Conservation (phyloP, 129 eudicot genomes). For the Kitagawia praeruptora region DNA sequence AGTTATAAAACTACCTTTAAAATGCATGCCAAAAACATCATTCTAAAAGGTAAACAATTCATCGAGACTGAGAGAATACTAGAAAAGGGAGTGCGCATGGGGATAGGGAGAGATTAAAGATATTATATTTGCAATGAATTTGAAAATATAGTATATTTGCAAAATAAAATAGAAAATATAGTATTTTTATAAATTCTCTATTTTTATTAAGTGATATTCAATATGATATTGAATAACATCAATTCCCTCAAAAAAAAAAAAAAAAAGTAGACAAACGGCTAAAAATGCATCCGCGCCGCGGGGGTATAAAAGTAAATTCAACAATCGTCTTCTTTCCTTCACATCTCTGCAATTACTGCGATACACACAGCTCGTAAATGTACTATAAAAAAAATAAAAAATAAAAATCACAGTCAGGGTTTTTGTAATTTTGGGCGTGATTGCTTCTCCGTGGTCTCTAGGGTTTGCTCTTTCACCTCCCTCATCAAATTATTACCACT, state of each 20-base stretch:
- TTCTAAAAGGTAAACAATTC: no score
- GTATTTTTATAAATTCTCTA: no score
- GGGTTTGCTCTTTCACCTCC: background rate
- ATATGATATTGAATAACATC: background rate
- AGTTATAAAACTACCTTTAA: no score
- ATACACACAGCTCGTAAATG: background rate
- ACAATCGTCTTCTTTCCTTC: background rate
- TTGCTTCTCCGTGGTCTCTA: background rate
- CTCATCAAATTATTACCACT: background rate
- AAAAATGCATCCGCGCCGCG: background rate
- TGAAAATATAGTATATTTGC: no score
- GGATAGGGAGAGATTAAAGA: no score
- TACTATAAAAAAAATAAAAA: background rate
- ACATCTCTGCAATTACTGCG: background rate
- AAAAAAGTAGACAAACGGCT: background rate
- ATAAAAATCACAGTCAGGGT: background rate
- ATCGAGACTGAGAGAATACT: no score
- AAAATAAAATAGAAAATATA: no score
- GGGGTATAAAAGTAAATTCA: background rate
- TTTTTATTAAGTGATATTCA: no score
- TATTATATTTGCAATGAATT: no score
- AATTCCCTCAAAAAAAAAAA: background rate
- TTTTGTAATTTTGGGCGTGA: background rate
- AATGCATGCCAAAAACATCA: no score
- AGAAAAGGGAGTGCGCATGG: no score